phyloP scores from a whole-genome alignment of 108 stramenopile species.

The Nannochloropsis gaditana region DNA sequence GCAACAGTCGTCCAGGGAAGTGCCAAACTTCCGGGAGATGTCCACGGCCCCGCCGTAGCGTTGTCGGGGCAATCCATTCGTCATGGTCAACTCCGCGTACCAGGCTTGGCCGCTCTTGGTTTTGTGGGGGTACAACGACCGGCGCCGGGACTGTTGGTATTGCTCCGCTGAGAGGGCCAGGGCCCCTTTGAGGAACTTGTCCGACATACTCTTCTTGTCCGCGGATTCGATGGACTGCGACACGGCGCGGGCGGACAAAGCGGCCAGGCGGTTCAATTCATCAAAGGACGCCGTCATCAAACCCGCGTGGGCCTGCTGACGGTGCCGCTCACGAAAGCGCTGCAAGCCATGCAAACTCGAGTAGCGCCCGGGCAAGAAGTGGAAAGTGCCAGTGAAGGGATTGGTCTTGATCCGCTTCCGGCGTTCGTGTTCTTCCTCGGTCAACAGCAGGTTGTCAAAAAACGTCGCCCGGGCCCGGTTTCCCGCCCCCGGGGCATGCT shows the following conservation, averaged over 20 bases:
- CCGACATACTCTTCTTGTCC: background rate
- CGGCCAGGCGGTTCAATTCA: background rate
- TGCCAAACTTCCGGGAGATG: background rate
- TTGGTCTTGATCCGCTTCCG: slow-evolving; percentile 42
- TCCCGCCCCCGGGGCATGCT: slow-evolving; percentile 44
- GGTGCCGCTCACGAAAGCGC: slow-evolving; percentile 26
- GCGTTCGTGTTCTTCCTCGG: slow-evolving; percentile 28
- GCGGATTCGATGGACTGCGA: background rate
- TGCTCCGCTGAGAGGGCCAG: background rate
- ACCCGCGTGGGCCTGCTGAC: background rate
- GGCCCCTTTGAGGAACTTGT: background rate
- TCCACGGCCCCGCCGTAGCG: background rate
- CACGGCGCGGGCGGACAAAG: background rate
- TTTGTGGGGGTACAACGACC: background rate
- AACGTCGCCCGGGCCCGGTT: slow-evolving; percentile 36
- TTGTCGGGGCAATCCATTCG: background rate
- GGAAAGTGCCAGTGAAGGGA: slow-evolving; percentile 41
- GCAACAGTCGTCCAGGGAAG: background rate
- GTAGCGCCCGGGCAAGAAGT: slow-evolving; percentile 41
- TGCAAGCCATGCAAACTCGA: slow-evolving; percentile 46
- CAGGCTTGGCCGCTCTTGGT: slow-evolving; percentile 16
- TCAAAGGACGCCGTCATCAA: background rate
- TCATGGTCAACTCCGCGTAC: background rate
- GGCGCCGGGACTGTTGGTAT: slow-evolving; percentile 6
- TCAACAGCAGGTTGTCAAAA: slow-evolving; percentile 42